Percentiles rank a stretch among this genome's conserved stretches.
Evolutionary conservation across 2,329 filamentous ascomycete genomes (phyloP).

Genomic region (Rutstroemia sp.): DNA sequence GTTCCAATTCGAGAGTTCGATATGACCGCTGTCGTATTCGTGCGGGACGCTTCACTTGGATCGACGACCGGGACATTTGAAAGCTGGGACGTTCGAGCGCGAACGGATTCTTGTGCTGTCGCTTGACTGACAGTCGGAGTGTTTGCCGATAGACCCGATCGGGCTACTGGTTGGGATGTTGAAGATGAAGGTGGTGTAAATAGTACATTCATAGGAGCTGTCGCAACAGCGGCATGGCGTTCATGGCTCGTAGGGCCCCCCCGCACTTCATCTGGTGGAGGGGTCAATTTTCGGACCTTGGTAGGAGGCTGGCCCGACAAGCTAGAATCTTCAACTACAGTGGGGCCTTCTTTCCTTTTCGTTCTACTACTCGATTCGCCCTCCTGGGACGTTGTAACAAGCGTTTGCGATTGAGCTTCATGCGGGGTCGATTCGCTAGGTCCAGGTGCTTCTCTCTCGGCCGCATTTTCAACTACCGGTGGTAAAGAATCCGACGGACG

Average conservation of each 20-base stretch:
- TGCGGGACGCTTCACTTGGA: no score
- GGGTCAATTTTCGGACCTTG: conserved; percentile 4
- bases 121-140: no score
- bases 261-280: neutral
- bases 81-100: no score
- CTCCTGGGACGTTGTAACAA: neutral
- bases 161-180: no score
- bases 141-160: no score
- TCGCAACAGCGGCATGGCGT: neutral
- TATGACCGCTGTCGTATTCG: no score
- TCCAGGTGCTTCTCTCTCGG: neutral
- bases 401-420: neutral
- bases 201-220: neutral
- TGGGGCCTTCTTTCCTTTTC: neutral
- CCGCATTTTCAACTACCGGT: neutral
- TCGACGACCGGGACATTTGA: no score
- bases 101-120: no score
- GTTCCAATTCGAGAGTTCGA: no score
- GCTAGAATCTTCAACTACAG: neutral
- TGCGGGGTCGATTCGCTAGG: conserved; percentile 1
- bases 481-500: neutral
- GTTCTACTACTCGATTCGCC: neutral
- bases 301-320: neutral
- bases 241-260: no score
- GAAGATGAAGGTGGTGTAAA: no score